Evolutionary conservation across 2,329 filamentous ascomycete genomes (phyloP), one percentile per base, ranked within the genome.

Genomic region (Corinectria fuckeliana): DNA sequence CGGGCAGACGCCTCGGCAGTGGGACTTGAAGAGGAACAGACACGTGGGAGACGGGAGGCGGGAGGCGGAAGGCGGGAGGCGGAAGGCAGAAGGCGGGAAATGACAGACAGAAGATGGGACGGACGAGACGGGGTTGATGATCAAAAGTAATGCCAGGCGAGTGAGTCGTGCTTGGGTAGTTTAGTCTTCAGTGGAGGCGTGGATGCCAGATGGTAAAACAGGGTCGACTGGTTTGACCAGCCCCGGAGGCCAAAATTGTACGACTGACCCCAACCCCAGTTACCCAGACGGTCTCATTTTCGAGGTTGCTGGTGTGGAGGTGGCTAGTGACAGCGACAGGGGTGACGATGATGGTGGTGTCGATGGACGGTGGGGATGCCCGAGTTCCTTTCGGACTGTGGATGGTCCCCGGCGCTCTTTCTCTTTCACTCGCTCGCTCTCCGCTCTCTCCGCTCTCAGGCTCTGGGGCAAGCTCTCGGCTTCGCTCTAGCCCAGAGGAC

Each of bases 241-340:
- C 61, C 63, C 63, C 56, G 64, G 62, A 69, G 61, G 56, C 69
- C 64, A 64, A 61, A 62, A 67, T 68, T 71, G 67, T 56, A 71
- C 69, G 62, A 71, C 69, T 68, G 69, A 68, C 69, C 64, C 56
- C 41, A 60, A 69, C 68, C 69, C 69, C 62, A 61, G 69, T 69
- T 36, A 18, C 32, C 32, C 32, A 67, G 57, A 60, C 64, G 55
- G 64, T 70, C 66, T 69, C 68, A 62, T 66, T 70, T 64, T 66
- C 62, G 66, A 69, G 56, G 69, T 70, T 64, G 60, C 65, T 68
- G 68, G 67, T 71, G 69, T 71, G 69, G 69, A 71, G 69, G 69
- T 71, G 69, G 69, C 69, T 70, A 71, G 69, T 71, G 69, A 69
- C 61, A 68, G 65, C 49, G 67, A 67, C 69, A 58, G 69, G 69